A percentile compares a stretch with the other conserved stretches of the same genome.
Evolutionary conservation across 176 grass and related monocot genomes (phyloP).

Genomic region (Urochloa ruziziensis): DNA sequence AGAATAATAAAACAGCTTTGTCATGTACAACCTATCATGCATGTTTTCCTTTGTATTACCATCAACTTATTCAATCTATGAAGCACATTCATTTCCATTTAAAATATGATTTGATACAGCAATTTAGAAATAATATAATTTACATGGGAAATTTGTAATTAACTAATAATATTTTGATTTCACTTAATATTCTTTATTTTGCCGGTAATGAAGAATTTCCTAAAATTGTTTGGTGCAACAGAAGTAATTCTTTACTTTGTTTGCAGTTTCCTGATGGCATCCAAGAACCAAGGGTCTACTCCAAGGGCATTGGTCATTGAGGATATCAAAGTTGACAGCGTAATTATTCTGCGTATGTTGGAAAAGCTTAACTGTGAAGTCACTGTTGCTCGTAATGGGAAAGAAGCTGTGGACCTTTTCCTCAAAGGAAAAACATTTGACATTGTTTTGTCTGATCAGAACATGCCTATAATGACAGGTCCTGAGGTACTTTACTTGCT

Average conservation of each 20-base stretch:
- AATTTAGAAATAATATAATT: too few species aligned
- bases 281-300: neutral
- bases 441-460: constrained; percentile 24
- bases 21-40: too few species aligned
- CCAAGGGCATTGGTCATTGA: constrained; percentile 27
- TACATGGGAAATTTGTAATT: neutral
- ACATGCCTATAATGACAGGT: constrained; percentile 27
- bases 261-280: neutral
- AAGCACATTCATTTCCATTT: too few species aligned
- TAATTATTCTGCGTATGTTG: neutral
- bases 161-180: neutral
- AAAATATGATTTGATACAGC: too few species aligned
- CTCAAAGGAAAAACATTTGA: constrained; percentile 32
- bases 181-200: too few species aligned
- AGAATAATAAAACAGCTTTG: too few species aligned
- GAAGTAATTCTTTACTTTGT: neutral
- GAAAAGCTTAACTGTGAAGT: neutral
- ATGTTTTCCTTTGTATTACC: too few species aligned
- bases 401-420: constrained; percentile 36
- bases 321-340: neutral
- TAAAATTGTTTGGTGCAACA: neutral
- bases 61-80: too few species aligned
- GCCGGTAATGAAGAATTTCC: too few species aligned
- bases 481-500: constrained; percentile 20
- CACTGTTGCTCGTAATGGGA: constrained; percentile 7